These are phyloP conservation scores for Nannochloropsis granulata DNA, from an alignment of 108 stramenopile genomes.

Conservation along the genomic window DNA sequence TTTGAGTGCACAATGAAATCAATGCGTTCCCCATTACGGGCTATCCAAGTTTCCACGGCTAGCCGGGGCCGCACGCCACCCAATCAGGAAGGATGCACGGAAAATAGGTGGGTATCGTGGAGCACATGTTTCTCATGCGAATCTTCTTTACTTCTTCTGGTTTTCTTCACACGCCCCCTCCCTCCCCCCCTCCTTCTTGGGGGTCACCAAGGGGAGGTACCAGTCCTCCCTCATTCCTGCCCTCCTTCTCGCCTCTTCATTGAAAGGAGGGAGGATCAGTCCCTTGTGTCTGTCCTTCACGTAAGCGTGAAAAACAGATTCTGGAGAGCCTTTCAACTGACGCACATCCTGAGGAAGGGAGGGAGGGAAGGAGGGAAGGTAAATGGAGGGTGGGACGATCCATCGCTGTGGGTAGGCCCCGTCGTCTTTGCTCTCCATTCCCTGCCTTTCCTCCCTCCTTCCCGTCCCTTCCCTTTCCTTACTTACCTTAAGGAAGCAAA, in stretches of 20 bases:
- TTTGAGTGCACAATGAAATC: too few species aligned
- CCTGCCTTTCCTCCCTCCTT: background rate
- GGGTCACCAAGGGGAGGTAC: background rate
- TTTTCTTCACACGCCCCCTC: background rate
- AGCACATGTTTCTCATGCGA: background rate
- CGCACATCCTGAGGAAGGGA: background rate
- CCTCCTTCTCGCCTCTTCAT: background rate
- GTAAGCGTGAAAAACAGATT: background rate
- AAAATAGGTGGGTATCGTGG: too few species aligned
- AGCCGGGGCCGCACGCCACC: too few species aligned
- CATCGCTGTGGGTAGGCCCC: background rate
- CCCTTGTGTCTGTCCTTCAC: background rate
- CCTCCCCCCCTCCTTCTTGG: background rate
- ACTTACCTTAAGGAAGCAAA: background rate
- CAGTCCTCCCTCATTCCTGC: background rate
- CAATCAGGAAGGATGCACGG: too few species aligned
- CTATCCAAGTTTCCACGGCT: too few species aligned
- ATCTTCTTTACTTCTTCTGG: background rate
- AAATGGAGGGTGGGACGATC: background rate
- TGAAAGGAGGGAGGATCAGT: background rate
- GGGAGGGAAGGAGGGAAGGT: background rate
- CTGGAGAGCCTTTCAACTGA: background rate
- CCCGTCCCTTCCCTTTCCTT: background rate
- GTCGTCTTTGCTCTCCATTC: background rate
- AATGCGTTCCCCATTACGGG: too few species aligned